Percentiles rank a stretch among this genome's conserved stretches.
Conservation (phyloP, 2,329 filamentous ascomycete genomes). For the Setomelanomma holmii region DNA sequence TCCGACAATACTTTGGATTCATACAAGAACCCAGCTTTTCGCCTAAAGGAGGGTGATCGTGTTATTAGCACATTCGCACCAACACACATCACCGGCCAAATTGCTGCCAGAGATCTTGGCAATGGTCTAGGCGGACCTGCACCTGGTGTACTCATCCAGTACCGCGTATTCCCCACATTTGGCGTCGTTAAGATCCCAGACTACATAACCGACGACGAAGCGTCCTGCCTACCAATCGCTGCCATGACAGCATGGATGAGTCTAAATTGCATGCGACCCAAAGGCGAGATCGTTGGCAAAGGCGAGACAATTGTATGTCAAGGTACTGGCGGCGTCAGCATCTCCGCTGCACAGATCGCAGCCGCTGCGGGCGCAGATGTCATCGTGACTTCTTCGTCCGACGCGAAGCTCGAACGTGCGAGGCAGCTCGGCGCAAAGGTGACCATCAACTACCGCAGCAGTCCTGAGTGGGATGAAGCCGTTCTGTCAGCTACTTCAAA, state of each 20-base stretch:
- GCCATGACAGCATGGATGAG: conserved; percentile 71
- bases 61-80: conserved; percentile 71
- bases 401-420: conserved; percentile 61
- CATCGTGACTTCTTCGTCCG: conserved; percentile 66
- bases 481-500: conserved; percentile 57
- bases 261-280: conserved; percentile 65
- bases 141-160: conserved; percentile 64
- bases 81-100: conserved; percentile 64
- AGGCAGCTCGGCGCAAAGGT: conserved; percentile 64
- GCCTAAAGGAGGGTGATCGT: conserved; percentile 61
- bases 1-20: conserved; percentile 49
- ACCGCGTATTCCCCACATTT: conserved; percentile 65
- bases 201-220: conserved; percentile 67
- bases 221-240: conserved; percentile 66
- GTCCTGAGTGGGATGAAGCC: conserved; percentile 65
- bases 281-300: conserved; percentile 58
- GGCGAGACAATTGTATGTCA: conserved; percentile 50
- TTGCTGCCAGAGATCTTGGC: conserved; percentile 62
- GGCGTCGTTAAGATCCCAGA: conserved; percentile 64
- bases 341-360: conserved; percentile 51
- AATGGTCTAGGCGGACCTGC: conserved; percentile 68
- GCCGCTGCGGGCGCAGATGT: conserved; percentile 54
- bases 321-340: conserved; percentile 54
- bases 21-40: conserved; percentile 54
- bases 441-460: conserved; percentile 67